Percentiles rank a stretch among this genome's conserved stretches.
Evolutionary conservation across 192 early-diverging fungal genomes (phyloP).

Genomic region (Umbelopsis vinacea): DNA sequence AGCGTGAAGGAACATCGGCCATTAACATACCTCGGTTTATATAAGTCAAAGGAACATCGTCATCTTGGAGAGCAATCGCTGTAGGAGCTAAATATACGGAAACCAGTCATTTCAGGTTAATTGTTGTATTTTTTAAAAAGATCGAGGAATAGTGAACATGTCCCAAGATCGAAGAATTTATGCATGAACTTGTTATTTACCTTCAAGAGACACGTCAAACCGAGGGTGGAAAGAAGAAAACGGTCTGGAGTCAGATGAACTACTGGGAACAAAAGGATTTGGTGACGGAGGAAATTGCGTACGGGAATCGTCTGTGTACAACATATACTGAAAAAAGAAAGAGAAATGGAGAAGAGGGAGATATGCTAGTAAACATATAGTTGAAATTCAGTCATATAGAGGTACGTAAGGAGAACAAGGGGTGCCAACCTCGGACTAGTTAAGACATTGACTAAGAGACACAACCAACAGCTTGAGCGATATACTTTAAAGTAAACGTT

Average conservation of each 20-base stretch:
- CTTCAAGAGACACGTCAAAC: conserved; percentile 20
- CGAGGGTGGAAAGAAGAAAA: neutral
- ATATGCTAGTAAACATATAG: conserved; percentile 17
- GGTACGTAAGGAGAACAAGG: conserved; percentile 20
- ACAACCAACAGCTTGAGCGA: conserved; percentile 10
- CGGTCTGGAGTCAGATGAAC: neutral
- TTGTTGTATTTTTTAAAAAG: neutral
- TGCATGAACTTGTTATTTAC: conserved; percentile 8
- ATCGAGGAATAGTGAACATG: neutral
- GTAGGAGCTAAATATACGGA: conserved; percentile 47
- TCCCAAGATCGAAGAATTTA: neutral
- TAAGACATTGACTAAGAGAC: conserved; percentile 14
- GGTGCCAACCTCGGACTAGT: conserved; percentile 23
- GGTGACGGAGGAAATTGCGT: conserved; percentile 17
- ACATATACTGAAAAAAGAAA: conserved; percentile 14
- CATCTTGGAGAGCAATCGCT: conserved; percentile 53
- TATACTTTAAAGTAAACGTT: neutral
- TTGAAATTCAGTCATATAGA: conserved; percentile 20
- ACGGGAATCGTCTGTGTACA: conserved; percentile 19
- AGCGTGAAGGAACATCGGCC: neutral
- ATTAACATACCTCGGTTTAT: conserved; percentile 69
- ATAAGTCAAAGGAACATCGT: conserved; percentile 68
- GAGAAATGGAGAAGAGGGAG: neutral
- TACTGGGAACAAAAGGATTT: conserved; percentile 3
- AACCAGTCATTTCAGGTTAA: neutral